Percentiles rank a stretch among this genome's conserved stretches.
phyloP scores from a whole-genome alignment of 1,284 basidiomycete genomes.

The Ustilago bromivora region DNA sequence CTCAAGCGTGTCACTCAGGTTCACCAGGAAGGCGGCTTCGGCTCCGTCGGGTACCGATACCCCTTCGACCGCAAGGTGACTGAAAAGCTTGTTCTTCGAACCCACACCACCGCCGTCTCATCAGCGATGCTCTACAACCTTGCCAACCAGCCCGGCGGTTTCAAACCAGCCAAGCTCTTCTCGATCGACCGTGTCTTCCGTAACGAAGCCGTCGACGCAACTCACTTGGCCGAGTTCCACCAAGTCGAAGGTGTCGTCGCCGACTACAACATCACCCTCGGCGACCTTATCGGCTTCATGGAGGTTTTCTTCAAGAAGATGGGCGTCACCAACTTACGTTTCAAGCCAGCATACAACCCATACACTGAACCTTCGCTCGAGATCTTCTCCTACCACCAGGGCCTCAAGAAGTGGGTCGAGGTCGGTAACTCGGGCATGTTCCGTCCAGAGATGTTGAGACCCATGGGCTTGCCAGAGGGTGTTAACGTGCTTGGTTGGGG shows the following conservation, averaged over 20 bases:
- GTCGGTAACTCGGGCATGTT: constrained; percentile 92
- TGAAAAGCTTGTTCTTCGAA: constrained; percentile 89
- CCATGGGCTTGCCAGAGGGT: constrained; percentile 98
- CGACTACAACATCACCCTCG: constrained; percentile 91
- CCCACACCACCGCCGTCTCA: constrained; percentile 96
- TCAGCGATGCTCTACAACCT: constrained; percentile 86
- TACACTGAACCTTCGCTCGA: constrained; percentile 89
- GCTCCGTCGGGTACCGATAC: constrained; percentile 97
- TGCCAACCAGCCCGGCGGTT: constrained; percentile 81
- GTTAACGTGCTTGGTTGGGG: constrained; percentile 98
- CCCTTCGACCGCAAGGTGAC: constrained; percentile 94
- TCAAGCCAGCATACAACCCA: constrained; percentile 94
- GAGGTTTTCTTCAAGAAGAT: constrained; percentile 91
- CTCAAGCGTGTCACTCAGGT: constrained; percentile 88
- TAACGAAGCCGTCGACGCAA: constrained; percentile 98
- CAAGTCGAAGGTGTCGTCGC: constrained; percentile 99
- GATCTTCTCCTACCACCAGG: constrained; percentile 98
- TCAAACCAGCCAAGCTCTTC: constrained; percentile 96
- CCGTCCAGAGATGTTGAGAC: constrained; percentile 94
- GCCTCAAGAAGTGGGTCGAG: constrained; percentile 95
- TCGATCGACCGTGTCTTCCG: constrained; percentile 98
- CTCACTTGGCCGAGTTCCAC: constrained; percentile 99
- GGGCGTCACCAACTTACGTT: constrained; percentile 90
- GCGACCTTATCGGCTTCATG: constrained; percentile 85
- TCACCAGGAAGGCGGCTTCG: constrained; percentile 91